These are phyloP conservation scores for Ophiostoma tasmaniense DNA, from an alignment of 2,329 filamentous ascomycete genomes.

Conservation along the genomic window DNA sequence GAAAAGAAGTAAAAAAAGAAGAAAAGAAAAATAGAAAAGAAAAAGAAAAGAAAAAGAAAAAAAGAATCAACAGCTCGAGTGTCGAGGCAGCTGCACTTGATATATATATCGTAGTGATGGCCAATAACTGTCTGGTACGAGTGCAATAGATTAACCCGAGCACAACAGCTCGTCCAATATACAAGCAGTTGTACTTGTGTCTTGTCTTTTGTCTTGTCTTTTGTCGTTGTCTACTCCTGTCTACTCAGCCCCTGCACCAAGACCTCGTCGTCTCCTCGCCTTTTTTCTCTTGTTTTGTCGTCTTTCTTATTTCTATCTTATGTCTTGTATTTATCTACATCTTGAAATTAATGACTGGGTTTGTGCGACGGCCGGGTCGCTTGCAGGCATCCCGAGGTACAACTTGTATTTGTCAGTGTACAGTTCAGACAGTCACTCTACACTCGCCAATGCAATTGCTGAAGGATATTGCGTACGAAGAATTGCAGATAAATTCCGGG, in stretches of 20 bases:
- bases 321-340: neutral
- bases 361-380: constrained; percentile 7
- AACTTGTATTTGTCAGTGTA: neutral
- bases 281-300: constrained; percentile 5
- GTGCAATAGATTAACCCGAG: neutral
- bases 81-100: neutral
- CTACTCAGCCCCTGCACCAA: neutral
- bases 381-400: constrained; percentile 6
- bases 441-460: neutral
- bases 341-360: neutral
- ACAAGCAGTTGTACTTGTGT: neutral
- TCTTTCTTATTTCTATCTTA: neutral
- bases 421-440: too few species aligned
- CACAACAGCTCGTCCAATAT: constrained; percentile 2
- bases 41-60: neutral
- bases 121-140: neutral
- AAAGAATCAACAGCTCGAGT: neutral
- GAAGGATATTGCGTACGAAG: neutral
- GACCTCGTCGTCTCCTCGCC: neutral
- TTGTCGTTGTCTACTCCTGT: neutral
- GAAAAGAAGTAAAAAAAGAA: neutral
- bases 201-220: neutral
- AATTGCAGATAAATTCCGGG: constrained; percentile 1
- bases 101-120: too few species aligned
- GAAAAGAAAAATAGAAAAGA: neutral